phyloP scores from a whole-genome alignment of 441 rosid genomes.

The Erodium trifolium region DNA sequence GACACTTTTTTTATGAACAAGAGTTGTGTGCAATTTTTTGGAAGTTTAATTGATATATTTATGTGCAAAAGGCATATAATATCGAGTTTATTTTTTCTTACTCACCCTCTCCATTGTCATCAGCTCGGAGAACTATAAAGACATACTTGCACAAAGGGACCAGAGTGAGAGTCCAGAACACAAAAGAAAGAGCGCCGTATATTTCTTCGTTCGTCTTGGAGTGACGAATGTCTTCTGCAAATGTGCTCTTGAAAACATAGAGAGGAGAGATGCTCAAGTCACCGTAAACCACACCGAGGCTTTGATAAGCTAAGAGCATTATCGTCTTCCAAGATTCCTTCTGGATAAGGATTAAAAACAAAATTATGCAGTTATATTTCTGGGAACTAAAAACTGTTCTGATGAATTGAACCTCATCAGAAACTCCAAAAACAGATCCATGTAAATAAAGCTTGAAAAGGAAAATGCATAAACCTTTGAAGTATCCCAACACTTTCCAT shows the following conservation, averaged over 20 bases:
- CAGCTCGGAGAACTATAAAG: conserved; percentile 81
- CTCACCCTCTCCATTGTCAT: conserved; percentile 93
- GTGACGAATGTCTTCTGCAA: conserved; percentile 78
- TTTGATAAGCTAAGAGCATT: conserved; percentile 55
- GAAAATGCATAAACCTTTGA: conserved; percentile 49
- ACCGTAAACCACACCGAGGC: conserved; percentile 38
- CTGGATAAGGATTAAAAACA: conserved; percentile 39
- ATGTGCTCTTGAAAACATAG: conserved; percentile 87
- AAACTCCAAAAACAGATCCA: conserved; percentile 11
- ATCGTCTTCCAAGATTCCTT: conserved; percentile 74
- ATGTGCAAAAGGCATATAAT: too few relatives aligned
- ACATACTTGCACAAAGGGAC: conserved; percentile 85
- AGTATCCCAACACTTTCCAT: conserved; percentile 51
- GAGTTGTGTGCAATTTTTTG: too few relatives aligned
- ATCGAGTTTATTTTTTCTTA: neutral
- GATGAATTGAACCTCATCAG: neutral
- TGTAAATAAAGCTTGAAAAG: conserved; percentile 14
- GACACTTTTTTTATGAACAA: too few relatives aligned
- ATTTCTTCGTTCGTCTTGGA: conserved; percentile 87
- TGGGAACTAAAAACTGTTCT: neutral
- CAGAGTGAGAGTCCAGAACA: conserved; percentile 94
- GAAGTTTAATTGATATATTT: too few relatives aligned
- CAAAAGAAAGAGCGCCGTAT: conserved; percentile 78
- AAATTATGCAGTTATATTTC: neutral
- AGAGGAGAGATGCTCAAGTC: conserved; percentile 92